Conservation (phyloP, 352 stramenopile genomes). For the Phytophthora idaei region DNA sequence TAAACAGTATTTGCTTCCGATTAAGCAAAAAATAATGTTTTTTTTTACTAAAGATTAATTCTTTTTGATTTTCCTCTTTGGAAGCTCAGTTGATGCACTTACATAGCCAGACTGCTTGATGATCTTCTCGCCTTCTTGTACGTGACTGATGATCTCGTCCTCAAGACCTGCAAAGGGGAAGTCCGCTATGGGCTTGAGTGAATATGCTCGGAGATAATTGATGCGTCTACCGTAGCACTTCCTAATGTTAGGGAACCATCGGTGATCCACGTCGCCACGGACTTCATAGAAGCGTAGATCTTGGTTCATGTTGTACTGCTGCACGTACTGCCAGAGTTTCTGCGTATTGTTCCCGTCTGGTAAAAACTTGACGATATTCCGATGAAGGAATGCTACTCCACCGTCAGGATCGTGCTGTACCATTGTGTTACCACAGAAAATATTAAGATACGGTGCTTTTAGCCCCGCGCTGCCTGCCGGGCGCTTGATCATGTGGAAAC, state of each 20-base stretch:
- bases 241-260: conserved; percentile 58
- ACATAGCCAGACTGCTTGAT: conserved; percentile 29
- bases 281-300: conserved; percentile 56
- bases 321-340: conserved; percentile 50
- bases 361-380: conserved; percentile 66
- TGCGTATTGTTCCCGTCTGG: conserved; percentile 39
- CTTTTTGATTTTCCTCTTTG: conserved; percentile 15
- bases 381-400: conserved; percentile 65
- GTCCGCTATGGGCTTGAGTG: conserved; percentile 54
- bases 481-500: conserved; percentile 65
- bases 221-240: conserved; percentile 66
- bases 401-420: conserved; percentile 61
- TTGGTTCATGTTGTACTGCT: conserved; percentile 54
- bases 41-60: conserved; percentile 20
- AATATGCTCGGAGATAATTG: conserved; percentile 54
- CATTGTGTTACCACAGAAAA: conserved; percentile 78
- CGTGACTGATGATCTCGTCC: conserved; percentile 47
- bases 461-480: conserved; percentile 54
- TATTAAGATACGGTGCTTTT: conserved; percentile 41
- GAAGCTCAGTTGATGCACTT: conserved; percentile 10
- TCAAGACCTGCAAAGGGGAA: conserved; percentile 68
- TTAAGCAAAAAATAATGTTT: no score
- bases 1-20: no score
- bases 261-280: conserved; percentile 57
- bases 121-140: conserved; percentile 42